Evolutionary conservation across 1,284 basidiomycete species (phyloP).

Genomic region (Cerrena zonata): DNA sequence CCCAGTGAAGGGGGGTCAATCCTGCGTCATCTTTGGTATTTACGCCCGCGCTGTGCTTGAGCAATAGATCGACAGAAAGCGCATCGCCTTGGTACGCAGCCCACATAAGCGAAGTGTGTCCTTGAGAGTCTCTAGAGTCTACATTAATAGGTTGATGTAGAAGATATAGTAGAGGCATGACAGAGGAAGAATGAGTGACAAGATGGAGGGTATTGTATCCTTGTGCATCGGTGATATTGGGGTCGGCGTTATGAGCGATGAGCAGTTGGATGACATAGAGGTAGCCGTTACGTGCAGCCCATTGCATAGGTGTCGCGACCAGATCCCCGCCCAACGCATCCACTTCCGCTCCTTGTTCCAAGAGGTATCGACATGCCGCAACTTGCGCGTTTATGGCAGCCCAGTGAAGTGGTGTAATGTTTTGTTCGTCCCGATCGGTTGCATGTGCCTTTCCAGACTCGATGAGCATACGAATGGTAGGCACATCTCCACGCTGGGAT

Average conservation of each 20-base stretch:
- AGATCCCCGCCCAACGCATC: conserved; percentile 94
- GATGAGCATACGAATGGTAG: conserved; percentile 61
- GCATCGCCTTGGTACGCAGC: conserved; percentile 98
- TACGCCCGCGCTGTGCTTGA: conserved; percentile 82
- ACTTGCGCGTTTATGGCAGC: conserved; percentile 90
- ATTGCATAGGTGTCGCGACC: conserved; percentile 93
- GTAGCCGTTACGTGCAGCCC: conserved; percentile 95
- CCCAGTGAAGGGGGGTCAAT: conserved; percentile 93
- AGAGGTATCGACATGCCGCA: conserved; percentile 70
- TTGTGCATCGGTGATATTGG: conserved; percentile 85
- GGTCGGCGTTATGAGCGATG: conserved; percentile 85
- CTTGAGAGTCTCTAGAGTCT: conserved; percentile 83
- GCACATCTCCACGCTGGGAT: conserved; percentile 82
- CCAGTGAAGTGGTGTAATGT: conserved; percentile 95
- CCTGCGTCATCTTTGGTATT: conserved; percentile 76
- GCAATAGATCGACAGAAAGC: conserved; percentile 84
- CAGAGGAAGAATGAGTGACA: conserved; percentile 87
- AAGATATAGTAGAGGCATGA: conserved; percentile 91
- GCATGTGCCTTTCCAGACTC: conserved; percentile 70
- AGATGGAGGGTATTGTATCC: conserved; percentile 96
- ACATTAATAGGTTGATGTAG: conserved; percentile 87
- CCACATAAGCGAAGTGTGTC: conserved; percentile 98
- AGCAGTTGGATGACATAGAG: conserved; percentile 91
- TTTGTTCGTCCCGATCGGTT: conserved; percentile 81
- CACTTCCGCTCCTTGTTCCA: conserved; percentile 92